These are phyloP conservation scores for Mucor velutinosus DNA, from an alignment of 371 early-diverging fungal genomes.

Conservation along the genomic window DNA sequence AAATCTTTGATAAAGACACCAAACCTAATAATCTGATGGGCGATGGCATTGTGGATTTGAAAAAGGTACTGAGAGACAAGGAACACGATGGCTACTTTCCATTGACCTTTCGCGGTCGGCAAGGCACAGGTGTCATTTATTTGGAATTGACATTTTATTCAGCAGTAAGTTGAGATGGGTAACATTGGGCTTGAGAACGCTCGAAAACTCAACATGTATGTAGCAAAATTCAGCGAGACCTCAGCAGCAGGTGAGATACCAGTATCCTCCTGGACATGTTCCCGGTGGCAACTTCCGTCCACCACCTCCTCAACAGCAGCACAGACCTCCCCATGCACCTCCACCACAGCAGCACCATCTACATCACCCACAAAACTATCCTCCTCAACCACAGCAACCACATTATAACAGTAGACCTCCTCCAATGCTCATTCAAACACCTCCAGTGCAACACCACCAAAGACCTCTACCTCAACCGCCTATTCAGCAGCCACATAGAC, in stretches of 20 bases:
- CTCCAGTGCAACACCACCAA: slow-evolving; percentile 2
- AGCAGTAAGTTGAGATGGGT: slow-evolving; percentile 22
- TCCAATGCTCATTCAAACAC: background rate
- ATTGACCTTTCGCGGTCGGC: slow-evolving; percentile 15
- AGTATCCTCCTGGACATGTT: slow-evolving; percentile 12
- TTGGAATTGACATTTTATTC: slow-evolving; percentile 44
- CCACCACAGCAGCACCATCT: slow-evolving; percentile 5
- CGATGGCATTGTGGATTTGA: slow-evolving; percentile 27
- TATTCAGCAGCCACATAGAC: background rate
- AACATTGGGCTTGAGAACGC: background rate
- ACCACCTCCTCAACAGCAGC: slow-evolving; percentile 2
- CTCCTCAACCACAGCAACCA: background rate
- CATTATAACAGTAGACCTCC: slow-evolving; percentile 9
- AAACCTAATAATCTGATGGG: slow-evolving; percentile 32
- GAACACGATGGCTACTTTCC: slow-evolving; percentile 41
- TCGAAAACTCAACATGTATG: background rate
- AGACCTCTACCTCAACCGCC: slow-evolving; percentile 1
- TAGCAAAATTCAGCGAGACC: slow-evolving; percentile 19
- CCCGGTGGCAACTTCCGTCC: slow-evolving; percentile 6
- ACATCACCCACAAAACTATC: background rate
- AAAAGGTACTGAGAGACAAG: slow-evolving; percentile 27
- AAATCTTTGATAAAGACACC: slow-evolving; percentile 33
- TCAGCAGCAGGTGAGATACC: slow-evolving; percentile 26
- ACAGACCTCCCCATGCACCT: slow-evolving; percentile 1
- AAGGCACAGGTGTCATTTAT: slow-evolving; percentile 31